phyloP scores from a whole-genome alignment of 1,139 yeast species.

The Pichia sp. region DNA sequence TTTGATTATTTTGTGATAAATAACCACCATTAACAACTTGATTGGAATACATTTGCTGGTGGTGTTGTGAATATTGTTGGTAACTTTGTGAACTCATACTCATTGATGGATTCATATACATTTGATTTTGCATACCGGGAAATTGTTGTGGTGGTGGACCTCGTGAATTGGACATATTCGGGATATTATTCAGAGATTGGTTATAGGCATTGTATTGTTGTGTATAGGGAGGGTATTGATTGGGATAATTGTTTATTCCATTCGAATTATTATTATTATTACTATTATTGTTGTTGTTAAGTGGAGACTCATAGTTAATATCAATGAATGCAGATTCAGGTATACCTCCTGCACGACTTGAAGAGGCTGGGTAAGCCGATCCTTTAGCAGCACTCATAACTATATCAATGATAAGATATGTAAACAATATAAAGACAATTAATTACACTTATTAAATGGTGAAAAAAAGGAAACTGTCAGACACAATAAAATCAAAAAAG shows the following conservation, averaged over 20 bases:
- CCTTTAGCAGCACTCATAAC: not conserved
- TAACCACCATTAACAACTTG: too few species aligned
- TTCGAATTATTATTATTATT: constrained; percentile 9
- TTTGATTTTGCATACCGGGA: not conserved
- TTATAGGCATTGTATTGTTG: constrained; percentile 1
- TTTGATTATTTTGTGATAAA: not conserved
- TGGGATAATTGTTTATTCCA: too few species aligned
- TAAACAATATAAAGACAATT: not conserved
- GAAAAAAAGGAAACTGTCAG: too few species aligned
- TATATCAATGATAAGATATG: too few species aligned
- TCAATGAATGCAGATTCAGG: constrained; percentile 38
- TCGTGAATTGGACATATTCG: not conserved
- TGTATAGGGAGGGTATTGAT: not conserved
- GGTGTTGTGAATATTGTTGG: too few species aligned
- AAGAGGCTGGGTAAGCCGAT: too few species aligned
- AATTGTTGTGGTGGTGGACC: constrained; percentile 5
- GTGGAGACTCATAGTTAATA: constrained; percentile 33
- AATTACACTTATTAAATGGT: too few species aligned
- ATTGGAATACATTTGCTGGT: too few species aligned
- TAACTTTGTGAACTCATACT: constrained; percentile 2
- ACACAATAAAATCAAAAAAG: too few species aligned
- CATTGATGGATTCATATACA: constrained; percentile 8
- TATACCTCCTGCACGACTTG: constrained; percentile 24
- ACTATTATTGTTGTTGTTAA: constrained; percentile 20
- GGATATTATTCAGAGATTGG: not conserved